Evolutionary conservation across 148 eudicot genomes (phyloP), one percentile per base, ranked within the genome.

Genomic region (Pharnaceum exiguum): DNA sequence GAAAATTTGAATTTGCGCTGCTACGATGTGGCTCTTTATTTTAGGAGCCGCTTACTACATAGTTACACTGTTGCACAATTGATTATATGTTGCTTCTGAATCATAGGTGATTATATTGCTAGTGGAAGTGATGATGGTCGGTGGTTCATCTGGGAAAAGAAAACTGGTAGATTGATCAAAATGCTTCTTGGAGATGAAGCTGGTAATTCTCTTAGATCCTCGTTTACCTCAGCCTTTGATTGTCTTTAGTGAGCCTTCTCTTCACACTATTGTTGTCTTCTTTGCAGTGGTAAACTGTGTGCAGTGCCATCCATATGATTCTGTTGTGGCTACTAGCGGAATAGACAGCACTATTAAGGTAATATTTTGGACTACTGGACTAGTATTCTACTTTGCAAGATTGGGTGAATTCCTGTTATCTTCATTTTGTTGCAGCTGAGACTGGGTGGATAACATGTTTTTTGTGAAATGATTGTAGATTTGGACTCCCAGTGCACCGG

Each of bases 101-200:
- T 35, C 66, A 52, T 71, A 93, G 99, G 99, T 52, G 94, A 86
- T 60, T 93, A 83, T 65, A 66, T 93, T 79, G 99, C 96, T 57
- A 89, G 87, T 68, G 99, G 99, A 70, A 93, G 99, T 65, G 99
- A 93, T 67, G 96, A 86, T 82, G 99, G 99, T 10, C 79, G 86
- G 68, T 93, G 99, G 99, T 93, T 83, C 61, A 83, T 93, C 28
- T 93, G 99, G 99, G 99, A 93, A 69, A 93, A 93, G 78, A 83
- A 59, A 79, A 93, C 95, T 56, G 95, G 95, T 17, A 82, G 89
- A 71, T 64, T 93, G 35, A 71, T 93, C 44, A 93, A 85, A 71
- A 70, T 89, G 82, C 89, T 93, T 62, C 68, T 75, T 56, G 98
- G 99, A 23, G 99, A 93, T 70, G 82, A 82, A 65, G 82, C 89